A percentile compares a stretch with the other conserved stretches of the same genome.
phyloP scores from a whole-genome alignment of 768 basidiomycete genomes.

The Hygrophoropsis aurantiaca region DNA sequence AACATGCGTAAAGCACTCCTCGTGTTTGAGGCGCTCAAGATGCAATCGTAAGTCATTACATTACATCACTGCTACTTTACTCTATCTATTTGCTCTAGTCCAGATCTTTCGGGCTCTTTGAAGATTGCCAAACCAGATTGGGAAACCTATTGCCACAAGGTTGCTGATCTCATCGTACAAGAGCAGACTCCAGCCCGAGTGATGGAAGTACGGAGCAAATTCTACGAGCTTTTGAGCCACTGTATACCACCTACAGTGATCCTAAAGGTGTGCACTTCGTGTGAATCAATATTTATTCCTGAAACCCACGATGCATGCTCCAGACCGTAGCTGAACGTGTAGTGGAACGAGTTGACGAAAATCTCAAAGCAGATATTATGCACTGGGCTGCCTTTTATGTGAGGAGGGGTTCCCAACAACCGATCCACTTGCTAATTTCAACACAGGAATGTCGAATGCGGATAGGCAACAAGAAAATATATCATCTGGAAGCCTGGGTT shows the following conservation, averaged over 20 bases:
- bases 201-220: conserved; percentile 88
- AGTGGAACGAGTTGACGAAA: conserved; percentile 86
- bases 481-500: conserved; percentile 96
- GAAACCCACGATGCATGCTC: conserved; percentile 3
- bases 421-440: background rate
- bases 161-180: conserved; percentile 84
- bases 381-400: conserved; percentile 99
- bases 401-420: conserved; percentile 26
- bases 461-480: conserved; percentile 91
- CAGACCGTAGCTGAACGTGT: conserved; percentile 93
- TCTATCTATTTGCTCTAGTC: conserved; percentile 40
- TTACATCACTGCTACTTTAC: background rate
- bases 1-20: conserved; percentile 95
- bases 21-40: conserved; percentile 92
- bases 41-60: conserved; percentile 78
- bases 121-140: conserved; percentile 97
- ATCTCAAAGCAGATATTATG: conserved; percentile 88
- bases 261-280: conserved; percentile 64
- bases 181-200: conserved; percentile 89
- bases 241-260: conserved; percentile 95
- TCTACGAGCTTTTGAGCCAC: conserved; percentile 94
- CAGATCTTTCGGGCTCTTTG: conserved; percentile 78
- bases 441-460: conserved; percentile 92
- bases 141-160: conserved; percentile 94
- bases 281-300: background rate